Percentiles rank a stretch among this genome's conserved stretches.
Evolutionary conservation across 306 rosid genomes (phyloP).

Genomic region (Abrus pulchellus): DNA sequence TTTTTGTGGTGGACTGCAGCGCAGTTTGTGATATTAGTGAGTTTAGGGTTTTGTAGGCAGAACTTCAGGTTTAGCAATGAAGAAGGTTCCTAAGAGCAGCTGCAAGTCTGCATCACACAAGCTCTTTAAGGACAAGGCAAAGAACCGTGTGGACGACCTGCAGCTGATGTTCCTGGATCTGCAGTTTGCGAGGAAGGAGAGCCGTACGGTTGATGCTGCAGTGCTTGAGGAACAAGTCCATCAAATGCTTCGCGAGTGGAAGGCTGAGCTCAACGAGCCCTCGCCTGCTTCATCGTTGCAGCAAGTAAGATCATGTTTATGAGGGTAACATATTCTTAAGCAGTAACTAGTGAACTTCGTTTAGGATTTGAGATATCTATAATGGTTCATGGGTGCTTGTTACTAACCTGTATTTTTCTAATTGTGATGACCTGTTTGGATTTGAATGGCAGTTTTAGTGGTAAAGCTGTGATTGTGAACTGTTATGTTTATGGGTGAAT

Average conservation of each 20-base stretch:
- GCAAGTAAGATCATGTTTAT: slow-evolving; percentile 70
- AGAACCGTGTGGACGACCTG: slow-evolving; percentile 96
- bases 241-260: slow-evolving; percentile 99
- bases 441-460: slow-evolving; percentile 46
- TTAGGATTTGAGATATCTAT: slow-evolving; percentile 30
- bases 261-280: slow-evolving; percentile 94
- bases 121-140: slow-evolving; percentile 96
- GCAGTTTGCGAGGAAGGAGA: slow-evolving; percentile 97
- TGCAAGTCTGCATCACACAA: slow-evolving; percentile 95
- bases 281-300: slow-evolving; percentile 97
- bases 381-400: slow-evolving; percentile 9
- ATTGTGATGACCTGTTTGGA: slow-evolving; percentile 43
- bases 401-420: slow-evolving; percentile 37
- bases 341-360: slow-evolving; percentile 35
- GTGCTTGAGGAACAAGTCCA: slow-evolving; percentile 97
- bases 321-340: background rate
- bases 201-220: slow-evolving; percentile 78
- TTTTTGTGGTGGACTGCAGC: slow-evolving; percentile 42
- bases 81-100: slow-evolving; percentile 86
- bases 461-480: slow-evolving; percentile 57
- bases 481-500: slow-evolving; percentile 58
- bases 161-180: slow-evolving; percentile 86
- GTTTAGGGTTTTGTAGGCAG: slow-evolving; percentile 51
- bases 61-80: slow-evolving; percentile 65
- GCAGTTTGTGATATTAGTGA: slow-evolving; percentile 45